Evolutionary conservation across 192 early-diverging fungal species (phyloP).

Genomic region (Chytriomyces hyalinus): DNA sequence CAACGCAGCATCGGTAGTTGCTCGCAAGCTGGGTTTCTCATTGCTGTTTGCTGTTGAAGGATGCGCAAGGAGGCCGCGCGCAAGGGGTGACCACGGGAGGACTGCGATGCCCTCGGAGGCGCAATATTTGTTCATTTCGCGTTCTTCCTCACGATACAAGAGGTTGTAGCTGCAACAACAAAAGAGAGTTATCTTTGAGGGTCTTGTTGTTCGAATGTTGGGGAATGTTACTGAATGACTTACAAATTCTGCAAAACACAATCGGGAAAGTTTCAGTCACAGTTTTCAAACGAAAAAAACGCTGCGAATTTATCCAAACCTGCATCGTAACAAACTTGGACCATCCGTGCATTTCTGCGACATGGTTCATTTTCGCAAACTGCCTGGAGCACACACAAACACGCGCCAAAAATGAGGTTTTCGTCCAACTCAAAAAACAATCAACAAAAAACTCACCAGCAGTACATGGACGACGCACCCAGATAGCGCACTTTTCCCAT

Average conservation of each 20-base stretch:
- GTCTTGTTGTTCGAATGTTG: slow-evolving; percentile 40
- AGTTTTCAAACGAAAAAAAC: background rate
- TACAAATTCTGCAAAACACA: background rate
- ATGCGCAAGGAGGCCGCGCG: slow-evolving; percentile 52
- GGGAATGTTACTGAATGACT: slow-evolving; percentile 28
- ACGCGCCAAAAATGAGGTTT: slow-evolving; percentile 9
- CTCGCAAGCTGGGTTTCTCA: slow-evolving; percentile 1
- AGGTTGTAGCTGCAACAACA: slow-evolving; percentile 40
- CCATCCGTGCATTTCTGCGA: slow-evolving; percentile 60
- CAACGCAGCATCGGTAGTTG: slow-evolving; percentile 22
- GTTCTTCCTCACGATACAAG: slow-evolving; percentile 62
- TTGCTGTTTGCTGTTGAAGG: slow-evolving; percentile 27
- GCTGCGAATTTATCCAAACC: slow-evolving; percentile 7
- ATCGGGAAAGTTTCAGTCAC: background rate
- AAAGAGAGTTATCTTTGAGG: background rate
- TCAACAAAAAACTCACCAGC: slow-evolving; percentile 7
- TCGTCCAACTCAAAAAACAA: slow-evolving; percentile 8
- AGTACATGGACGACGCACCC: slow-evolving; percentile 53
- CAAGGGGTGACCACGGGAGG: slow-evolving; percentile 63
- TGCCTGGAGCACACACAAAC: slow-evolving; percentile 49
- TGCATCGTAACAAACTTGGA: slow-evolving; percentile 58
- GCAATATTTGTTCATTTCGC: slow-evolving; percentile 60
- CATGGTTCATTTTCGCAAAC: slow-evolving; percentile 50
- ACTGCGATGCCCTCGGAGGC: slow-evolving; percentile 50
- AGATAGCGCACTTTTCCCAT: slow-evolving; percentile 68